Conservation (phyloP, 257 asterid species). For the Solanum lignicaule region DNA sequence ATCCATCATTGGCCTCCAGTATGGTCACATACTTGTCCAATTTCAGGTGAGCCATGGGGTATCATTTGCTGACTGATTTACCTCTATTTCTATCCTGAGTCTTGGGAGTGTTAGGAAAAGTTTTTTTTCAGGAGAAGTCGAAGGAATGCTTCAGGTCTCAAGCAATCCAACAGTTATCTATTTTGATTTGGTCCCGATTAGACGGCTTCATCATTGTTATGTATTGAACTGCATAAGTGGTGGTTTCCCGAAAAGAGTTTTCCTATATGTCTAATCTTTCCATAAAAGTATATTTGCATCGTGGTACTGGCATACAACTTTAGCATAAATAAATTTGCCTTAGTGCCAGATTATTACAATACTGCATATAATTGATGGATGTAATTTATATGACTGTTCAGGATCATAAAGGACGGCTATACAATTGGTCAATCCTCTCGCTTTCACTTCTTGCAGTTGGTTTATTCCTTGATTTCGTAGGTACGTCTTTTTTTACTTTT, state of each 20-base stretch:
- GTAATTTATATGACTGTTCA: slow-evolving; percentile 12
- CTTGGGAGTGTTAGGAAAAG: background rate
- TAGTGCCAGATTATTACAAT: background rate
- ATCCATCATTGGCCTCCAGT: slow-evolving; percentile 80
- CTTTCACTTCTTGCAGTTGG: slow-evolving; percentile 51
- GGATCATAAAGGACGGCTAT: slow-evolving; percentile 65
- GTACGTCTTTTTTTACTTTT: slow-evolving; percentile 21
- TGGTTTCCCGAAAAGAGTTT: background rate
- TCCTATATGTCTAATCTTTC: background rate
- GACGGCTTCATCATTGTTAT: background rate
- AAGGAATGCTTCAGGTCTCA: background rate
- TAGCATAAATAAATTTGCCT: background rate
- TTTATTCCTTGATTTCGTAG: slow-evolving; percentile 42
- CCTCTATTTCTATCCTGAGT: background rate
- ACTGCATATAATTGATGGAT: background rate
- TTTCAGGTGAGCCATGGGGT: slow-evolving; percentile 32
- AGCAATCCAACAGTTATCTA: background rate
- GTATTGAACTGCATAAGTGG: background rate
- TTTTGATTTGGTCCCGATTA: background rate
- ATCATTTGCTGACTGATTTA: background rate
- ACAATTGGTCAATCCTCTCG: slow-evolving; percentile 57
- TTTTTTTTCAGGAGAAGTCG: background rate
- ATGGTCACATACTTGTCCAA: slow-evolving; percentile 66
- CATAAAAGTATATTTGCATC: background rate
- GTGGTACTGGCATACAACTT: background rate